These are phyloP conservation scores for Neofusicoccum parvum DNA, from an alignment of 2,329 filamentous ascomycete species.

Conservation along the genomic window DNA sequence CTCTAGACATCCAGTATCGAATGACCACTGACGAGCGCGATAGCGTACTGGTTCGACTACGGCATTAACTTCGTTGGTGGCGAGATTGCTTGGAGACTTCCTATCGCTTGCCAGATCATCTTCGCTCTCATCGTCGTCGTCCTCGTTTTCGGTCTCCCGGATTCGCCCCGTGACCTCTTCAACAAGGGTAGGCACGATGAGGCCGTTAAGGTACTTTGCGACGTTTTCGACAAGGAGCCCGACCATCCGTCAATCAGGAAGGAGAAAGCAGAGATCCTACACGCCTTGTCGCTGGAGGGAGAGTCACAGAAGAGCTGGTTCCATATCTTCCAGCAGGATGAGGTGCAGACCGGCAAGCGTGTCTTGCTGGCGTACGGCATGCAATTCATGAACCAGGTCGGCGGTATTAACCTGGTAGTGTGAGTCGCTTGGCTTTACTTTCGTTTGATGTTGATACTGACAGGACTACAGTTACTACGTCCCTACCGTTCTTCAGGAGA, in stretches of 20 bases:
- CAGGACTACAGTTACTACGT: slow-evolving; percentile 6
- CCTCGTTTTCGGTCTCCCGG: slow-evolving; percentile 41
- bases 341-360: slow-evolving; percentile 57
- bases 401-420: slow-evolving; percentile 37
- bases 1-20: neutral
- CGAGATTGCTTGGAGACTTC: slow-evolving; percentile 49
- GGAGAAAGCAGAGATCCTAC: slow-evolving; percentile 65
- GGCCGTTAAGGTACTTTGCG: slow-evolving; percentile 52
- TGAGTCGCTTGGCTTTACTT: slow-evolving; percentile 17
- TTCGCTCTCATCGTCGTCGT: slow-evolving; percentile 47
- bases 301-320: slow-evolving; percentile 20
- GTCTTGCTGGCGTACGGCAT: slow-evolving; percentile 61
- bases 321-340: slow-evolving; percentile 30
- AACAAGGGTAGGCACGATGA: slow-evolving; percentile 47
- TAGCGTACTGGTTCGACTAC: slow-evolving; percentile 55
- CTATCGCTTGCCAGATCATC: slow-evolving; percentile 54
- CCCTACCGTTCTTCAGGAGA: slow-evolving; percentile 27
- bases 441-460: neutral
- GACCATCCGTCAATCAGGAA: slow-evolving; percentile 57
- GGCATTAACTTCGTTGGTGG: slow-evolving; percentile 45
- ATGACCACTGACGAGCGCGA: slow-evolving; percentile 27
- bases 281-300: slow-evolving; percentile 42
- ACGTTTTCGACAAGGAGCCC: slow-evolving; percentile 48
- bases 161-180: slow-evolving; percentile 36
- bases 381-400: slow-evolving; percentile 65